Base-by-base conservation (phyloP, 768 basidiomycete species). In the Rhizopogon vesiculosus region DNA sequence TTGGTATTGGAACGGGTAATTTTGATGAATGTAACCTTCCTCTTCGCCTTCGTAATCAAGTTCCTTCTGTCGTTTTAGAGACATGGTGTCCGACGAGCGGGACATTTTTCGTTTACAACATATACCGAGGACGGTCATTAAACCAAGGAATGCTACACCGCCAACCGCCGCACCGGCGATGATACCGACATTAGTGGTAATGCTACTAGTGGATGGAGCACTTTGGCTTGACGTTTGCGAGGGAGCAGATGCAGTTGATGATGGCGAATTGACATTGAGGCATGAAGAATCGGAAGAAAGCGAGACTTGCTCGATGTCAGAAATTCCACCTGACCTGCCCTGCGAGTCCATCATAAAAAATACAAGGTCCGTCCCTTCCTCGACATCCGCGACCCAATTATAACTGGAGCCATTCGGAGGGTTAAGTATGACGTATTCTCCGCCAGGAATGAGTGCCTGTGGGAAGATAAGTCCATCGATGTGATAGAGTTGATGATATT, bases 381-480 rank as follows among this genome's bases (percentile, higher is more conserved):
- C 74, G 18, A 85, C 77, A 64, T 83, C 73, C 15, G 78, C 79
- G 22, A 64, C 70, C 87, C 86, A 89, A 16, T 66, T 62, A 59
- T 70, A 84, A 3, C 68, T 71, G 3, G 66, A 55, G 6, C 73
- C 66, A 4, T 59, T 45, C 15, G 60, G 33, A 31, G 81, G 74
- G 9, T 66, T 55, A 13, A 87, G 59, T 19, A 74, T 57, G 52
- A 85, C 73, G 1, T 73, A 61, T 40, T 76, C 72, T 9, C 89
- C 89, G n/a, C 78, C 78, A 35, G 88, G 88, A 54, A 91, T 81
- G 25, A 85, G 67, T 31, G 78, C 86, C 81, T 87, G 31, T 35
- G 39, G 53, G 19, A 50, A 38, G 38, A 51, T 56, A 38, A 58
- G 42, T 38, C 5, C 18, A 44, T 29, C 16, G 3, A 39, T 44